Evolutionary conservation across 2,329 filamentous ascomycete species (phyloP), one percentile per base, ranked within the genome.

Genomic region (Sordariomycetes sp.): DNA sequence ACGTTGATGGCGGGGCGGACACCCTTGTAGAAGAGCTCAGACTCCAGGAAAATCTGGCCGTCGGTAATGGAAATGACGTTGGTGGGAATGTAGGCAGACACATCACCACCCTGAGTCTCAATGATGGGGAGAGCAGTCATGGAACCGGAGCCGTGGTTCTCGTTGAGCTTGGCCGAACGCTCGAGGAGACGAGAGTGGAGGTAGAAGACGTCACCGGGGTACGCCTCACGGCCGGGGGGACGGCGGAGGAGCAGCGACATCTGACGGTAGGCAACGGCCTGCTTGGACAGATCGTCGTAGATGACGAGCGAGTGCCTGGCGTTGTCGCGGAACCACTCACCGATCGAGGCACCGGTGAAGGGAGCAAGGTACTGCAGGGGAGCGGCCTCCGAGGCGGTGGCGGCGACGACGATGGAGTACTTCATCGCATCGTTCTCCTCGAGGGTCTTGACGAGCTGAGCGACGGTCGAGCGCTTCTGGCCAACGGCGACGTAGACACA

Each of bases 11-110:
- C 94, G 69, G 94, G 94, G 72, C 94, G 92, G 77, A 99, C 80
- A 95, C 94, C 94, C 89, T 99, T 99, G 90, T 96, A 97, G 88
- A 97, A 99, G 64, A 97, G 84, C 78, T 99, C 94, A 66, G 92
- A 78, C 80, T 99, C 94, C 81, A 99, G 84, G 89, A 99, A 99
- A 77, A 99, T 97, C 81, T 99, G 94, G 63, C 94, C 94, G 71
- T 97, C 94, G 68, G 94, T 99, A 73, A 99, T 99, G 75, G 92
- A 97, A 85, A 99, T 99, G 79, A 97, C 94, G 83, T 97, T 99
- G 79, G 94, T 99, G 69, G 94, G 94, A 84, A 99, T 97, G 79
- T 97, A 99, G 68, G 94, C 94, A 68, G 94, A 97, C 71, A 99
- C 94, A 78, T 99, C 94, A 89, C 94, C 94, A 84, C 94, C 94